Evolutionary conservation across 371 early-diverging fungal genomes (phyloP), one percentile per base, ranked within the genome.

Genomic region (Actinomucor elegans): DNA sequence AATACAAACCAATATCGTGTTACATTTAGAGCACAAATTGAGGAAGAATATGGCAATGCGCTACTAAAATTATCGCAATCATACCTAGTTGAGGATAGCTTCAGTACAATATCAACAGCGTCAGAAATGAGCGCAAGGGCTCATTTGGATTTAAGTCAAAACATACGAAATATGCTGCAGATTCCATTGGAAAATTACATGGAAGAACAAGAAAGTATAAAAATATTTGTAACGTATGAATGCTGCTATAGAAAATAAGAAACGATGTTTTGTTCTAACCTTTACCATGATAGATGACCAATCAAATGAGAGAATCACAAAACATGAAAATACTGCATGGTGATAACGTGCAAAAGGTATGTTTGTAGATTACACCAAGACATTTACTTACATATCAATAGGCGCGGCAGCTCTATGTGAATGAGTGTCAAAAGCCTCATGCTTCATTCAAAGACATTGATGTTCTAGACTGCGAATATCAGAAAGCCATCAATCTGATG

Each of bases 101-200:
- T 56, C 21, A n/a, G 33, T 12, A 23, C 41, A 5, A 28, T 56
- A 26, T 42, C 42, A 12, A 32, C 33, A 7, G 28, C 56, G 20
- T 41, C 56, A n/a, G 56, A 56, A 42, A 43, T 48, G 35, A 56
- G n/a, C 18, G 56, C 56, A 21, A 56, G 56, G 36, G 48, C 56
- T 1, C 56, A 56, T 48, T 35, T 56, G 2, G 56, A 56, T 40
- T 15, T 56, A 42, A 15, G 56, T 7, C 48, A 56, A n/a, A 33
- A 56, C n/a, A 56, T 56, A 3, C 48, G 31, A 27, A 41, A 56
- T 18, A 18, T 56, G 48, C 7, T 56, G 20, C 23, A 56, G 21
- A 0, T 48, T 10, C 56, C 56, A 11, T 35, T 48, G 6, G n/a
- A 33, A 1, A 18, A 18, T 15, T 48, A 42, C 26, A 2, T 56